Evolutionary conservation across 805 yeast species (phyloP).

Genomic region (Cyberlindnera xylosilytica): DNA sequence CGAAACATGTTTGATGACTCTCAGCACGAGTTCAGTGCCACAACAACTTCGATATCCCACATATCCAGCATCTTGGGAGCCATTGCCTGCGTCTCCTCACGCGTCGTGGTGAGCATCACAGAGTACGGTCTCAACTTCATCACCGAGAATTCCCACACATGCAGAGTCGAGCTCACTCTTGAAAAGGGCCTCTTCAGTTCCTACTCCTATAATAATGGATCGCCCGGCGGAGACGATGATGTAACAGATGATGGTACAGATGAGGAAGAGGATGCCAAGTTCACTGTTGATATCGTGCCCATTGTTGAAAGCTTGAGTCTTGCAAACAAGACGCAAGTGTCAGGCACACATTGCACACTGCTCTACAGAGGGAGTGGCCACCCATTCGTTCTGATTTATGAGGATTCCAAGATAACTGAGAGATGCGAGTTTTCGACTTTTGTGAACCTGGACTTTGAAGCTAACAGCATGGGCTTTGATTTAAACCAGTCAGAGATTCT

Average conservation of each 20-base stretch:
- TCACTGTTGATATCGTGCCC: slow-evolving; percentile 44
- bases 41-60: slow-evolving; percentile 45
- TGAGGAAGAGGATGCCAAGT: slow-evolving; percentile 25
- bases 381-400: slow-evolving; percentile 55
- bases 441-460: slow-evolving; percentile 29
- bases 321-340: slow-evolving; percentile 30
- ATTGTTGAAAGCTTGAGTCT: slow-evolving; percentile 50
- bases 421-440: slow-evolving; percentile 53
- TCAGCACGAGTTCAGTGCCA: slow-evolving; percentile 36
- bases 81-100: slow-evolving; percentile 37
- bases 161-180: slow-evolving; percentile 33
- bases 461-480: slow-evolving; percentile 36
- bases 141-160: slow-evolving; percentile 43
- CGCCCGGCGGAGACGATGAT: slow-evolving; percentile 5
- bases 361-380: slow-evolving; percentile 46
- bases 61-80: slow-evolving; percentile 44
- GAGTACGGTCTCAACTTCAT: slow-evolving; percentile 50
- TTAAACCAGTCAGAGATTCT: slow-evolving; percentile 41
- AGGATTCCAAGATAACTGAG: slow-evolving; percentile 51
- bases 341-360: slow-evolving; percentile 44
- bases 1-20: slow-evolving; percentile 10
- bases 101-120: slow-evolving; percentile 42
- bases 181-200: slow-evolving; percentile 36
- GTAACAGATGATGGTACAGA: slow-evolving; percentile 16
- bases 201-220: slow-evolving; percentile 8